A percentile compares a stretch with the other conserved stretches of the same genome.
These are phyloP conservation scores for Pseudocercospora musae DNA, from an alignment of 2,329 filamentous ascomycete genomes.

Conservation along the genomic window DNA sequence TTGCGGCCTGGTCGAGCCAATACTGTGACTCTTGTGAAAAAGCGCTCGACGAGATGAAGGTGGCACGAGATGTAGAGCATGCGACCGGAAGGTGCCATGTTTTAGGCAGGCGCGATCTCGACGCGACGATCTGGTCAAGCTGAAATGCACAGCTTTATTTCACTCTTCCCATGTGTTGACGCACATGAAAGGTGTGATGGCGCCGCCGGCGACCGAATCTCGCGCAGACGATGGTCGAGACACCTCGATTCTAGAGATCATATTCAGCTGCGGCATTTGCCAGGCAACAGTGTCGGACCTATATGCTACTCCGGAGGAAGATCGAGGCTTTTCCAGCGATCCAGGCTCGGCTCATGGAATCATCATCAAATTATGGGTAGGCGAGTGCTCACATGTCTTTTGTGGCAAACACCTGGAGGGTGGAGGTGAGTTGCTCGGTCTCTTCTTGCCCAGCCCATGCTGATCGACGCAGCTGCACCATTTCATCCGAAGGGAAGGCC, in stretches of 20 bases:
- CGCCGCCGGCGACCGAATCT: conserved; percentile 6
- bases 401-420: conserved; percentile 49
- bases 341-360: conserved; percentile 34
- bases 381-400: conserved; percentile 48
- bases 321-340: conserved; percentile 35
- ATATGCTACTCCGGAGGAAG: conserved; percentile 40
- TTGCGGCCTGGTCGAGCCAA: not conserved
- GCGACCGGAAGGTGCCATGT: not conserved
- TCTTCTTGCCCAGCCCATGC: not conserved
- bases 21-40: not conserved
- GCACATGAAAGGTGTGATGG: conserved; percentile 11
- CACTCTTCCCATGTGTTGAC: not conserved
- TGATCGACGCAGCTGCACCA: conserved; percentile 39
- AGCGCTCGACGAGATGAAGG: not conserved
- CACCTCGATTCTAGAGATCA: conserved; percentile 37
- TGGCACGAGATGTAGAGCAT: not conserved
- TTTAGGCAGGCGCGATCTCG: not conserved
- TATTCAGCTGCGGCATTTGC: conserved; percentile 51
- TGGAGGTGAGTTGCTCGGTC: conserved; percentile 40
- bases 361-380: conserved; percentile 48
- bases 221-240: conserved; percentile 1
- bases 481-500: conserved; percentile 43
- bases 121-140: not conserved
- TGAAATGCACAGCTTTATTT: not conserved
- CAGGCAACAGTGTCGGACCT: conserved; percentile 45